Evolutionary conservation across 768 basidiomycete genomes (phyloP), one percentile per base, ranked within the genome.

Genomic region (Pleurotus tuoliensis): DNA sequence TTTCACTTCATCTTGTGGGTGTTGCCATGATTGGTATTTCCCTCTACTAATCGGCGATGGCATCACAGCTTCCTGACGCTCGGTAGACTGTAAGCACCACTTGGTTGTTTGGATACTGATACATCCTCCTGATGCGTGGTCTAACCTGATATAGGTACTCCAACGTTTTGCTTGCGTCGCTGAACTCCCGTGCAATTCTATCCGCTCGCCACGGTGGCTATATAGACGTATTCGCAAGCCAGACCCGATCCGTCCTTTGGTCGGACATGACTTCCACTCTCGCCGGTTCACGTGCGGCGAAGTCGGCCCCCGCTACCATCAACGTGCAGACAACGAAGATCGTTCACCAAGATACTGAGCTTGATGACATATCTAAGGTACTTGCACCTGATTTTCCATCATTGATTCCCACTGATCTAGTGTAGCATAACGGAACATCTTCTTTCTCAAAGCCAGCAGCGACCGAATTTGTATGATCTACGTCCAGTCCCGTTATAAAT

Each of bases 1-100:
- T 34, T 60, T 20, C 59, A 60, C 51, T 52, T 58, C 34, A 58
- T 55, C 15, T 47, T 57, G 59, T 58, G 15, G 43, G 58, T 40
- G 39, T 37, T 7, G 24, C 15, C 24, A n/a, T 30, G 25, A 2
- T n/a, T 43, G 4, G 24, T 13, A 5, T 24, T 13, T 20, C 24
- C 18, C 11, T 16, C 38, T 11, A 7, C 30, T n/a, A 40, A n/a
- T 15, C 13, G 18, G 16, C 24, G 43, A 13, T 18, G 18, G 18
- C 15, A 38, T 13, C 34, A 13, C 24, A 55, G 54, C 16, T 55
- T 55, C 44, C 20, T 55, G 25, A 55, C 34, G 12, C 27, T 55
- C 15, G 41, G 43, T 12, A 55, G 45, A 55, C 25, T 55, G 54
- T 55, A 24, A 44, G 54, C 34, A 13, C 38, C 16, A 20, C 54